Percentiles rank a stretch among this genome's conserved stretches.
Evolutionary conservation across 2,329 filamentous ascomycete genomes (phyloP).

Genomic region (Neofusicoccum cordaticola): DNA sequence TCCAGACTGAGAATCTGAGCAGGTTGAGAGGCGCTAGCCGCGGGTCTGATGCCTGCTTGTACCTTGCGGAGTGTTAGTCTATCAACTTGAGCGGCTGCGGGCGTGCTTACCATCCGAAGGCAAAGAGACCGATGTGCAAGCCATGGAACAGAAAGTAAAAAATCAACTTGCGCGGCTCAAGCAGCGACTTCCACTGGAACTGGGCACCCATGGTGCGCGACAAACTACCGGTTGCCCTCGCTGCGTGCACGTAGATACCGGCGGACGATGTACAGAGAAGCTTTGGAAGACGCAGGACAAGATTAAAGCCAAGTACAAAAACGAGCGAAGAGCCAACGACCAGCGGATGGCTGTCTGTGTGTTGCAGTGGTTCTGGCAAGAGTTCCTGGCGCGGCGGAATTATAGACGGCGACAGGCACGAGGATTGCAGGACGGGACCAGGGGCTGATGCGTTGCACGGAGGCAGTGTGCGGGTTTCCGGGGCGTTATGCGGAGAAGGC

Average conservation of each 20-base stretch:
- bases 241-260: not conserved
- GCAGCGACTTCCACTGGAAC: conserved; percentile 37
- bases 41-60: conserved; percentile 67
- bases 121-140: conserved; percentile 76
- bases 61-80: conserved; percentile 53
- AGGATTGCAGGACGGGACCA: not conserved
- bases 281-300: too few species aligned
- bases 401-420: not conserved
- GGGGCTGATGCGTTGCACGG: not conserved
- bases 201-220: not conserved
- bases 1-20: conserved; percentile 86
- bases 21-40: conserved; percentile 75
- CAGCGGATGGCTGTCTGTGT: not conserved
- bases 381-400: not conserved
- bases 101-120: conserved; percentile 71
- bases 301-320: not conserved
- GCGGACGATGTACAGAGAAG: not conserved
- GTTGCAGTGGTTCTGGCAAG: not conserved
- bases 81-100: too few species aligned
- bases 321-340: not conserved
- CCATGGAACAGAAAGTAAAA: conserved; percentile 83
- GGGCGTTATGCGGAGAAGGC: not conserved
- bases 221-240: too few species aligned
- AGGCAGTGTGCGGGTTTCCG: not conserved
- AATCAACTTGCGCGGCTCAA: conserved; percentile 68